Evolutionary conservation across 495 filamentous ascomycete species (phyloP).

Genomic region (Penicillium turbatum): DNA sequence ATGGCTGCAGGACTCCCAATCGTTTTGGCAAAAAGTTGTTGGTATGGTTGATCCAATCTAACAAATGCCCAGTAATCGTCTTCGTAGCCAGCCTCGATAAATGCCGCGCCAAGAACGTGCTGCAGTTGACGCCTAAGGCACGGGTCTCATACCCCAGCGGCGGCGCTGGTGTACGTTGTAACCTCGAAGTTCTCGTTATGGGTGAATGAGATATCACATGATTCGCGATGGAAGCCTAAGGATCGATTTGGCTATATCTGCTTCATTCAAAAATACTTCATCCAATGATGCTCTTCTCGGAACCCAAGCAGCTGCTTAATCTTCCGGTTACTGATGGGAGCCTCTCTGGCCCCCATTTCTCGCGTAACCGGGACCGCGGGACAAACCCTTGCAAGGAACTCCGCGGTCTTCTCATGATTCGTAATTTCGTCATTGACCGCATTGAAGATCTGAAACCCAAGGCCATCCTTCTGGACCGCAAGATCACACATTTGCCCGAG

Average conservation of each 20-base stretch:
- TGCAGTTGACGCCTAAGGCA: no score
- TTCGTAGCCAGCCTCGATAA: no score
- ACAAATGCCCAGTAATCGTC: no score
- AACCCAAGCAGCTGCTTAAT: constrained; percentile 55
- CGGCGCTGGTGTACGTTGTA: no score
- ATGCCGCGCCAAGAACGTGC: no score
- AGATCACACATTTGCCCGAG: constrained; percentile 42
- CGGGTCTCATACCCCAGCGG: no score
- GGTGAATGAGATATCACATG: not conserved
- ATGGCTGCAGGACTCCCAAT: no score
- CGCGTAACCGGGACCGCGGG: constrained; percentile 46
- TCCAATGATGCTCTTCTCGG: constrained; percentile 53
- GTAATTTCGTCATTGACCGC: constrained; percentile 57
- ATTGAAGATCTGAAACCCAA: constrained; percentile 58
- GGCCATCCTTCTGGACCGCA: constrained; percentile 24
- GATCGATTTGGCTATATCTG: not conserved
- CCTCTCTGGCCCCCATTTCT: constrained; percentile 52
- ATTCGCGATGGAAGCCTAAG: not conserved
- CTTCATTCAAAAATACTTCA: constrained; percentile 27
- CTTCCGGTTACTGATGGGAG: constrained; percentile 56
- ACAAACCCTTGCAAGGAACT: constrained; percentile 46
- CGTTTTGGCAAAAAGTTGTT: no score
- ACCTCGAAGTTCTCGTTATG: no score
- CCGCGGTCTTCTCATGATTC: constrained; percentile 30
- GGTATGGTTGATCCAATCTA: no score